Evolutionary conservation across 148 eudicot species (phyloP).

Genomic region (Spergularia bocconei): DNA sequence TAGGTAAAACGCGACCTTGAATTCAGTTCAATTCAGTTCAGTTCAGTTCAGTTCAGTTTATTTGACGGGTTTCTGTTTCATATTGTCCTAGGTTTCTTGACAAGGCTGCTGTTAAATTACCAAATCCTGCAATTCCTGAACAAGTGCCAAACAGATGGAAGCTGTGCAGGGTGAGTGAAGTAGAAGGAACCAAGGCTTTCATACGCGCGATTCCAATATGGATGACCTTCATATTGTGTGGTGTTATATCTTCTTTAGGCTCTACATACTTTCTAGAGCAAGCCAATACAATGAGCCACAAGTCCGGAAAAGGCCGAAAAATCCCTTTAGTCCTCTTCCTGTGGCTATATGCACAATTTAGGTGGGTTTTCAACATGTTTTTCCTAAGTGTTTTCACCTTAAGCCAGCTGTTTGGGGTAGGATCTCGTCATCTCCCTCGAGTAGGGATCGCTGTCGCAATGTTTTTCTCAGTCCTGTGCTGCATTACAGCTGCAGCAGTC

Average conservation of each 20-base stretch:
- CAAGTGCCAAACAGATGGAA: conserved; percentile 33
- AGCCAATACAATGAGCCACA: conserved; percentile 43
- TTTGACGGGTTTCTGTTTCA: not conserved
- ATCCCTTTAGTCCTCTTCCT: conserved; percentile 36
- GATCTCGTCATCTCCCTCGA: conserved; percentile 15
- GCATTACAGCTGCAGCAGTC: conserved; percentile 50
- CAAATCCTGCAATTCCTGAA: conserved; percentile 6
- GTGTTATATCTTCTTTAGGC: conserved; percentile 38
- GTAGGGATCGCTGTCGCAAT: conserved; percentile 37
- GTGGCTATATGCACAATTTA: conserved; percentile 23
- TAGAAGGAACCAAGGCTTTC: conserved; percentile 40
- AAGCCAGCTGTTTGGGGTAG: not conserved
- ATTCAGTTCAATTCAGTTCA: not conserved
- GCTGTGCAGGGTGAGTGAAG: conserved; percentile 36
- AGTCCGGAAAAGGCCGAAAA: conserved; percentile 27
- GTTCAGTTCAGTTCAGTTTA: not conserved
- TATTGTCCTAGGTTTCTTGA: conserved; percentile 32
- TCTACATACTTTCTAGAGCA: conserved; percentile 54
- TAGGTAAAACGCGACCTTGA: conserved; percentile 7
- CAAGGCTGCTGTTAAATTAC: conserved; percentile 39
- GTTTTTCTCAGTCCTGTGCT: conserved; percentile 38
- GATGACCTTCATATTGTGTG: conserved; percentile 39
- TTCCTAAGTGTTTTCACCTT: not conserved
- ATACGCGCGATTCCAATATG: conserved; percentile 44
- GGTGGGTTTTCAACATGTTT: not conserved